Evolutionary conservation across 106 monocot species (phyloP), one percentile per base, ranked within the genome.

Genomic region (Alisma plantagoaquatica): DNA sequence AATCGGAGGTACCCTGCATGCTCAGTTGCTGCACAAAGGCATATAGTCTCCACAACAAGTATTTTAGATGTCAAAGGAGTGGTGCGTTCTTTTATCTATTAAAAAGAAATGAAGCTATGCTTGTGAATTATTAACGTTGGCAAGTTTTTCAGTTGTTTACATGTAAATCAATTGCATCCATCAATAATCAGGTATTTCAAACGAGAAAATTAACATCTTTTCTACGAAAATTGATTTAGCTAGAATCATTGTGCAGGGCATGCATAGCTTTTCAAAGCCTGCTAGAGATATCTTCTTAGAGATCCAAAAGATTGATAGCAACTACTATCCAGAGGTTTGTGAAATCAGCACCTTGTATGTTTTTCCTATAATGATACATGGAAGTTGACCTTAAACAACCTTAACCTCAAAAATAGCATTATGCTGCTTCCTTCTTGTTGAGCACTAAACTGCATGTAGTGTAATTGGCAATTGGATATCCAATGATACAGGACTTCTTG

Each of bases 241-340:
- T n/a, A n/a, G 44, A n/a, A 12, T 46, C 31, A 5, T 12, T 59
- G 15, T 30, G 3, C 57, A 84, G 84, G 69, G 78, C 41, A 48
- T 61, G 8, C 68, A 61, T 49, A 75, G 49, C 53, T 84, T 84
- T 28, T 65, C 75, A 20, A 84, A 79, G 57, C 64, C 71, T 43
- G 84, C 78, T 22, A 66, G 79, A 66, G 84, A 78, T 25, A 33
- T 84, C 2, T 75, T 84, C 30, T 15, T 28, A 33, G 75, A 75
- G 52, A 72, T 84, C 58, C 84, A 84, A 42, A 84, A 79, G 68
- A 79, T 84, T 4, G 75, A 84, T 33, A 75, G 75, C 68, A 75
- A 75, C 65, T 79, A 84, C 47, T 84, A 84, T 57, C 84, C 84
- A 22, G 84, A 84, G 75, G 84, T 79, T 54, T 35, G 57, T 48